These are phyloP conservation scores for Microglena sp. DNA, from an alignment of 139 green algal genomes.

Conservation along the genomic window DNA sequence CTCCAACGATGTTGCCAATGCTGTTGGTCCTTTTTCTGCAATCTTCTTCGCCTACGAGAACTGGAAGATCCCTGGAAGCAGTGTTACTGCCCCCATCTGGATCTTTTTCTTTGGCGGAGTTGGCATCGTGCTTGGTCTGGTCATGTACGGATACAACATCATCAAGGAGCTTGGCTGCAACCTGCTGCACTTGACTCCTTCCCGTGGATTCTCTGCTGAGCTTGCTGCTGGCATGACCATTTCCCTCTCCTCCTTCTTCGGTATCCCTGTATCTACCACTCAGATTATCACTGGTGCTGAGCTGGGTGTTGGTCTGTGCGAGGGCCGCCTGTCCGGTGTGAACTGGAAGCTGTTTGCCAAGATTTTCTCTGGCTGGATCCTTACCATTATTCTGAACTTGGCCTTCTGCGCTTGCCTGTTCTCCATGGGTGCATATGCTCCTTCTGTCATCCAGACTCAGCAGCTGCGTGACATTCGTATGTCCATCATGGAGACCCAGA, in stretches of 20 bases:
- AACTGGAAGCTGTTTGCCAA: slow-evolving; percentile 24
- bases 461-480: not conserved
- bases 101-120: slow-evolving; percentile 62
- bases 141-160: slow-evolving; percentile 50
- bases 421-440: slow-evolving; percentile 8
- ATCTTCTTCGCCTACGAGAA: slow-evolving; percentile 41
- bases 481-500: too few species aligned
- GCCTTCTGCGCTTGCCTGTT: slow-evolving; percentile 7
- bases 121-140: slow-evolving; percentile 74
- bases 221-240: slow-evolving; percentile 25
- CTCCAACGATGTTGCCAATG: slow-evolving; percentile 70
- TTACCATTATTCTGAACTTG: slow-evolving; percentile 17
- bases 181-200: slow-evolving; percentile 9
- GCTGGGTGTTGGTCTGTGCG: slow-evolving; percentile 16
- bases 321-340: not conserved
- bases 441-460: slow-evolving; percentile 2
- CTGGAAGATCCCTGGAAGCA: slow-evolving; percentile 23
- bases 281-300: slow-evolving; percentile 24
- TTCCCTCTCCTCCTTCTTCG: slow-evolving; percentile 26
- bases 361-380: slow-evolving; percentile 22
- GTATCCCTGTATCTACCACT: slow-evolving; percentile 22
- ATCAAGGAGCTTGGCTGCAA: slow-evolving; percentile 13
- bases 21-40: slow-evolving; percentile 58
- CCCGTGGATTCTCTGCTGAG: slow-evolving; percentile 23
- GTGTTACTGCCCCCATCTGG: not conserved